phyloP scores from a whole-genome alignment of 805 yeast genomes.

The Zygosaccharomyces lentus region DNA sequence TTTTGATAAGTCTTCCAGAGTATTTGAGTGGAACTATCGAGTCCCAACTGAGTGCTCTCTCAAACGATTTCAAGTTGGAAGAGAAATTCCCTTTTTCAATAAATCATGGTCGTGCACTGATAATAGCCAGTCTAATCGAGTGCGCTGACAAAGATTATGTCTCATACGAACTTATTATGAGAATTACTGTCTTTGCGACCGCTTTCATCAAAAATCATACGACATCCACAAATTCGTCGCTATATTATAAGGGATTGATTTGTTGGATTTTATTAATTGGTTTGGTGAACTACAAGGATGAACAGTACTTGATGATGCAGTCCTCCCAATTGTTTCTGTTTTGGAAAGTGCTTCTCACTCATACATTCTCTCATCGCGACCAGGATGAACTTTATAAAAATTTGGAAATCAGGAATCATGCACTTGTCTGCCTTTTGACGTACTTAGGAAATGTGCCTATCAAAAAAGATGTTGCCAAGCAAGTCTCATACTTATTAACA shows the following conservation, averaged over 20 bases:
- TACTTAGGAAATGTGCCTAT: constrained; percentile 43
- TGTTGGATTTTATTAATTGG: constrained; percentile 67
- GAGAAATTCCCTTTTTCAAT: constrained; percentile 30
- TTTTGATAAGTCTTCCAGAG: constrained; percentile 35
- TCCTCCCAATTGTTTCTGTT: constrained; percentile 54
- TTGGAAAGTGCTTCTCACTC: constrained; percentile 59
- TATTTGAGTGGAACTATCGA: constrained; percentile 38
- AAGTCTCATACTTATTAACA: constrained; percentile 48
- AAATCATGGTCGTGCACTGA: constrained; percentile 39
- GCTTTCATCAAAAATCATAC: constrained; percentile 40
- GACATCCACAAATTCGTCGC: constrained; percentile 29
- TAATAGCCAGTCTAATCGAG: constrained; percentile 37
- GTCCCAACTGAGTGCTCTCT: constrained; percentile 34
- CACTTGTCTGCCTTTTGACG: constrained; percentile 53
- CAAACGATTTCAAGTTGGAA: constrained; percentile 31
- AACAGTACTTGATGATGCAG: constrained; percentile 49
- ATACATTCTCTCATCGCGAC: constrained; percentile 41
- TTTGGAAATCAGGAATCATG: constrained; percentile 51
- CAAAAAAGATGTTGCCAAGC: constrained; percentile 41
- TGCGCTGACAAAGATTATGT: constrained; percentile 41
- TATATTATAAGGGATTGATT: constrained; percentile 39
- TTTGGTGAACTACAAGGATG: constrained; percentile 53
- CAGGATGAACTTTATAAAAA: constrained; percentile 38
- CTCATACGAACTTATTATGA: constrained; percentile 42
- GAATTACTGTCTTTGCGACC: constrained; percentile 43